A percentile compares a stretch with the other conserved stretches of the same genome.
Evolutionary conservation across 169 alveolate genomes (phyloP).

Genomic region (Fabrea salina): DNA sequence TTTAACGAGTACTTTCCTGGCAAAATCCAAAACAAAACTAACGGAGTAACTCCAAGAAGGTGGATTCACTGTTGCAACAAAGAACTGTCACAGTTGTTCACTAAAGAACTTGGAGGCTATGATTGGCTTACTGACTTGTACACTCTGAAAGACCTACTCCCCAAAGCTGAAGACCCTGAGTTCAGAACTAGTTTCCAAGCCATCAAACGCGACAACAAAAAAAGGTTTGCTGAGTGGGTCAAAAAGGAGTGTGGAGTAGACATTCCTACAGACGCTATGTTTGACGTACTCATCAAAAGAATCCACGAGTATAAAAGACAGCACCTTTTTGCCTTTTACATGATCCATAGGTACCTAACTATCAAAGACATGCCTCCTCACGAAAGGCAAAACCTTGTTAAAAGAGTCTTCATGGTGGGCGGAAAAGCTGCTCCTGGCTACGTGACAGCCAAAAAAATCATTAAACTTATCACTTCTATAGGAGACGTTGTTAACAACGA

Average conservation of each 20-base stretch:
- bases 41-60: conserved; percentile 96
- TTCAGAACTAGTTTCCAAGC: conserved; percentile 79
- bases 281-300: conserved; percentile 92
- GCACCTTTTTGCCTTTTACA: conserved; percentile 85
- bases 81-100: conserved; percentile 81
- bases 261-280: conserved; percentile 75
- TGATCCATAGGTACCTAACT: conserved; percentile 85
- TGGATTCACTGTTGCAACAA: conserved; percentile 92
- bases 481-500: conserved; percentile 89
- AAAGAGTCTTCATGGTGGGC: conserved; percentile 90
- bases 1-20: conserved; percentile 85
- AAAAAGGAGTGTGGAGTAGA: conserved; percentile 72
- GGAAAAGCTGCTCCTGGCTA: conserved; percentile 96
- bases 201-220: conserved; percentile 79
- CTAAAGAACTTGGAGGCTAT: conserved; percentile 85
- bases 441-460: conserved; percentile 88
- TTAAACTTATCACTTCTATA: conserved; percentile 87
- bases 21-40: conserved; percentile 90
- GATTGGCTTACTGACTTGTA: conserved; percentile 87
- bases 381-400: conserved; percentile 73
- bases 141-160: conserved; percentile 68
- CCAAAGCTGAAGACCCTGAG: conserved; percentile 68
- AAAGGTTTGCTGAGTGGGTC: conserved; percentile 81
- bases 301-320: conserved; percentile 95
- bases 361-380: conserved; percentile 69